Base-by-base conservation (phyloP, 805 yeast genomes). In the Candida easanensis region DNA sequence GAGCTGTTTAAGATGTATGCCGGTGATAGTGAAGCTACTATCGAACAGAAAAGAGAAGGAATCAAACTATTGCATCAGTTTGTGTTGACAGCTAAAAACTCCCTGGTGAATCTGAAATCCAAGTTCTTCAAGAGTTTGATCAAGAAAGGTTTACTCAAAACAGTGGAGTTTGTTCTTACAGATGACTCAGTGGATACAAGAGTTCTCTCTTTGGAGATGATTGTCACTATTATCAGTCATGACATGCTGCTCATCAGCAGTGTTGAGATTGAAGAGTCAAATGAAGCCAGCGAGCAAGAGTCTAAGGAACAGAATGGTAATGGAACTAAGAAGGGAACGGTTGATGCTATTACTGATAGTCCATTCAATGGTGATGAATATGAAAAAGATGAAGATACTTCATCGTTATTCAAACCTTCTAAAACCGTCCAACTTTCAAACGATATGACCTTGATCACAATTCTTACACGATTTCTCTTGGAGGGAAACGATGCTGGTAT, bases 171-270 rank as follows among this genome's bases (percentile, higher is more conserved):
- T 69, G 91, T 96, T 0, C 71, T 91, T 41, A 68, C 70, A 20
- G 82, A 79, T 52, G 60, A 65, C 1, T 63, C 64, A 2, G 61
- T 68, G 31, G 68, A 70, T 4, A 72, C 79, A 9, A 69, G 91
- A 43, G 79, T 82, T 2, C 58, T 85, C 18, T 95, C 95, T 0
- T 82, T 93, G 0, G 97, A 91, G 57, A 65, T 88, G 8, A 75
- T 90, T 14, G 84, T 86, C 8, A 70, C 88, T 1, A 81, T 89
- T 4, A 82, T 90, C 20, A 97, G 90, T 46, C 91, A 86, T 53
- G 96, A 89, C 56, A 82, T 86, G 9, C 62, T 80, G 14, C 62
- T 86, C 32, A 79, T 87, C 28, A 66, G 64, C 44, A 62, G 58
- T 22, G 28, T 34, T 19, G n/a, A n/a, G n/a, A 7, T 18, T 8